Conservation (phyloP, 2,329 filamentous ascomycete genomes). For the Pseudogymnoascus sp. region DNA sequence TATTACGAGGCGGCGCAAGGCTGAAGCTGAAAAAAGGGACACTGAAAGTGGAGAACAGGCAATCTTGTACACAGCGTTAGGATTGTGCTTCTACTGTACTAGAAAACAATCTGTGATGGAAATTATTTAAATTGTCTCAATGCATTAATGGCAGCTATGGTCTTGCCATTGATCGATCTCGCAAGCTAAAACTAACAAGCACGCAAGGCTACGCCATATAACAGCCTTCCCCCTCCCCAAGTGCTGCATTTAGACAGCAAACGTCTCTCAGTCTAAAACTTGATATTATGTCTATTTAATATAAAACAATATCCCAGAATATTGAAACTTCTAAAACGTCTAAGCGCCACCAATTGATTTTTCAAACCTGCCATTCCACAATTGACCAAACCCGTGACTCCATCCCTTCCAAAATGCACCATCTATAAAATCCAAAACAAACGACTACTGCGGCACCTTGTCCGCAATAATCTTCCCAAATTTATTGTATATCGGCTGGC, state of each 20-base stretch:
- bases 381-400: not conserved
- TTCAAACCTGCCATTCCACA: not conserved
- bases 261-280: not conserved
- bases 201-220: not conserved
- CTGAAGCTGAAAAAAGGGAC: not conserved
- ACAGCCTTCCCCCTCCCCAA: no score
- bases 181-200: not conserved
- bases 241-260: not conserved
- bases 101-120: not conserved
- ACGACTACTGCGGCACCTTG: not conserved
- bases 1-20: not conserved
- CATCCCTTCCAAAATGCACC: not conserved
- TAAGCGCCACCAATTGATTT: not conserved
- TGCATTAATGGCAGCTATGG: not conserved
- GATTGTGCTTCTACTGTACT: not conserved
- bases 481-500: constrained; percentile 31
- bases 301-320: not conserved
- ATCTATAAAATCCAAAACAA: not conserved
- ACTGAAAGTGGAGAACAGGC: not conserved
- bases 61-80: not conserved
- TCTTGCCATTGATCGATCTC: not conserved
- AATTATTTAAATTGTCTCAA: not conserved
- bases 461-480: constrained; percentile 31
- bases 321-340: not conserved
- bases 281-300: not conserved